These are phyloP conservation scores for Trifolium repens DNA, from an alignment of 306 rosid genomes.

Conservation along the genomic window DNA sequence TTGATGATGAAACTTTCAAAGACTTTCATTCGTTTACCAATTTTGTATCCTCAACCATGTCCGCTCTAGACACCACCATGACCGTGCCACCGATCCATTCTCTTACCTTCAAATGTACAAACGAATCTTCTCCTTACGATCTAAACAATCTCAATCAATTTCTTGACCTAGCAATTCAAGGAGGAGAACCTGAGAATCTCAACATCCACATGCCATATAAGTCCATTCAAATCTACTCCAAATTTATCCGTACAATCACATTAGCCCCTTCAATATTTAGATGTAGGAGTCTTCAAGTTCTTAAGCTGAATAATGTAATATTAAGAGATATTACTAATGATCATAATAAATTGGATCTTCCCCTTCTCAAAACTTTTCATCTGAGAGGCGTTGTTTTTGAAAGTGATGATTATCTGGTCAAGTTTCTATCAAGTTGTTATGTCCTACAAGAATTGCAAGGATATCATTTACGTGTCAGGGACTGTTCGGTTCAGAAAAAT, in stretches of 20 bases:
- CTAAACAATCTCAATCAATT: background rate
- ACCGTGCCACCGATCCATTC: background rate
- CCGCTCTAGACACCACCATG: background rate
- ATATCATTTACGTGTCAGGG: background rate
- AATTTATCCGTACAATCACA: background rate
- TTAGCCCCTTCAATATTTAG: background rate
- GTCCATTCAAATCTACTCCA: background rate
- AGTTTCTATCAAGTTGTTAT: background rate
- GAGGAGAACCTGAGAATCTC: background rate
- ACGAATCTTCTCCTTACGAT: background rate
- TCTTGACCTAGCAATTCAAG: background rate
- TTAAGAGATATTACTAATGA: background rate
- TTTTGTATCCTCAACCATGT: background rate
- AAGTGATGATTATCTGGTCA: background rate
- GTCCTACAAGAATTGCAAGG: background rate
- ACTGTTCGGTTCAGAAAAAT: background rate
- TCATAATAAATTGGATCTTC: background rate
- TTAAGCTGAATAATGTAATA: background rate
- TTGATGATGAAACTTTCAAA: background rate
- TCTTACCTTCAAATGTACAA: background rate
- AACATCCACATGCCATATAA: background rate
- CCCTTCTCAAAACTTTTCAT: constrained; percentile 4
- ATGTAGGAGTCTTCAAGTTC: background rate
- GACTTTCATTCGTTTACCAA: background rate
- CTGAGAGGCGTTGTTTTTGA: background rate